A percentile compares a stretch with the other conserved stretches of the same genome.
These are phyloP conservation scores for Clarireedia homoeocarpa DNA, from an alignment of 2,329 filamentous ascomycete genomes.

Conservation along the genomic window DNA sequence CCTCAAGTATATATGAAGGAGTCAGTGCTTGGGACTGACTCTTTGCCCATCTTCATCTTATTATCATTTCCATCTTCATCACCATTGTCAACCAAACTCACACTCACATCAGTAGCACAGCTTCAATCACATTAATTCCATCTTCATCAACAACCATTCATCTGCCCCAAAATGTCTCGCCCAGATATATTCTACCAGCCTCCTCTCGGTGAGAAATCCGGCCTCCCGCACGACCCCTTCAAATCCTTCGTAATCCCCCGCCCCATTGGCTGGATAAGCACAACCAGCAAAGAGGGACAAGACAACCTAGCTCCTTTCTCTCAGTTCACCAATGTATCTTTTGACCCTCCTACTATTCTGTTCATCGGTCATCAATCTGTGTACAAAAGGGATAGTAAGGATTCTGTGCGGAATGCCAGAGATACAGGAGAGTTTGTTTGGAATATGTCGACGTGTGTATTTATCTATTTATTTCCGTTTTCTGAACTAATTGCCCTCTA, in stretches of 20 bases:
- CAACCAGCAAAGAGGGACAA: slow-evolving; percentile 9
- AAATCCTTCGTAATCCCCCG: slow-evolving; percentile 9
- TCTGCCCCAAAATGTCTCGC: not conserved
- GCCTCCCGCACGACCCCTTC: slow-evolving; percentile 12
- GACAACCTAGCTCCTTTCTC: slow-evolving; percentile 13
- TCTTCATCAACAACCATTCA: not conserved
- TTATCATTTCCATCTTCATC: too few species aligned
- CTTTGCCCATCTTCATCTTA: too few species aligned
- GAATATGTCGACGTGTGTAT: slow-evolving; percentile 15
- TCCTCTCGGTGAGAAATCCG: slow-evolving; percentile 8
- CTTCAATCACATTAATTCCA: not conserved
- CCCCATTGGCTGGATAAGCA: slow-evolving; percentile 4
- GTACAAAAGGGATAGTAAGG: slow-evolving; percentile 9
- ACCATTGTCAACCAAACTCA: too few species aligned
- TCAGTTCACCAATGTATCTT: slow-evolving; percentile 15
- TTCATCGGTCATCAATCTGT: slow-evolving; percentile 13
- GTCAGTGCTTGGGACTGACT: too few species aligned
- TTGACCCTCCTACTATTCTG: slow-evolving; percentile 13
- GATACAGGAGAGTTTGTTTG: slow-evolving; percentile 16
- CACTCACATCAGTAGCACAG: not conserved
- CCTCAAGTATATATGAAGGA: too few species aligned
- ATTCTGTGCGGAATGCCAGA: slow-evolving; percentile 12
- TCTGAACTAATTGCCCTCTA: not conserved
- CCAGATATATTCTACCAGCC: slow-evolving; percentile 10
- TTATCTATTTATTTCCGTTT: not conserved